Base-by-base conservation (phyloP, 192 early-diverging fungal genomes). In the Coemansia sp. region DNA sequence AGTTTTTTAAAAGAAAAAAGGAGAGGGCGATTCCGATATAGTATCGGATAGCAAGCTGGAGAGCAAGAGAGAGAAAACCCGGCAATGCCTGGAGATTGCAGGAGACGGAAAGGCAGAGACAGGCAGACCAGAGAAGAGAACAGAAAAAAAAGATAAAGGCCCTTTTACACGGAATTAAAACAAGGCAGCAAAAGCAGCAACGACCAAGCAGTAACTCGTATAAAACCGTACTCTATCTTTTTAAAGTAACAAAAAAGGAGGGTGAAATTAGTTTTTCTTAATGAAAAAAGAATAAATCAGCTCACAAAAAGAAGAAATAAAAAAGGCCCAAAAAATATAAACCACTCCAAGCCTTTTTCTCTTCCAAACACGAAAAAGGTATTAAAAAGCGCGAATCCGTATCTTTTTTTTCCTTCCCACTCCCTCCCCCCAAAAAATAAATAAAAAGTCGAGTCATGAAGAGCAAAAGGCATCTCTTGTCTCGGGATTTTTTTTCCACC, bases 161-260 rank as follows among this genome's bases (percentile, higher is more conserved):
- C 30, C 34, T 58, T 42, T 42, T 42, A 18, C 39, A 42, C 9
- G 13, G 34, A 42, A 42, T 42, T 42, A 42, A 13, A 42, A 42
- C 39, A 10, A 42, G 39, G 39, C 39, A 42, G 39, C 39, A 16
- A 42, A 42, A 59, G 58, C 58, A 47, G 46, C n/a, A 47, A 29
- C 45, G 34, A 60, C 25, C 58, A 60, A 60, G 23, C 25, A 59
- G 39, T 42, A 42, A 42, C 39, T 13, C 39, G 13, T 42, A 42
- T 42, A 42, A 42, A 10, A 8, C 39, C 39, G 39, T 42, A 42
- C 39, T 42, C 13, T 18, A 16, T 42, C 16, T 42, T 42, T 42
- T 16, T 18, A 16, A 16, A 42, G 13, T 0, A 42, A 18, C 6
- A 16, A 42, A 16, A 42, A 16, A 42, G 13, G 14, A 42, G 0